Evolutionary conservation across 2,329 filamentous ascomycete species (phyloP), one percentile per base, ranked within the genome.

Genomic region (Cladorrhinum sp.): DNA sequence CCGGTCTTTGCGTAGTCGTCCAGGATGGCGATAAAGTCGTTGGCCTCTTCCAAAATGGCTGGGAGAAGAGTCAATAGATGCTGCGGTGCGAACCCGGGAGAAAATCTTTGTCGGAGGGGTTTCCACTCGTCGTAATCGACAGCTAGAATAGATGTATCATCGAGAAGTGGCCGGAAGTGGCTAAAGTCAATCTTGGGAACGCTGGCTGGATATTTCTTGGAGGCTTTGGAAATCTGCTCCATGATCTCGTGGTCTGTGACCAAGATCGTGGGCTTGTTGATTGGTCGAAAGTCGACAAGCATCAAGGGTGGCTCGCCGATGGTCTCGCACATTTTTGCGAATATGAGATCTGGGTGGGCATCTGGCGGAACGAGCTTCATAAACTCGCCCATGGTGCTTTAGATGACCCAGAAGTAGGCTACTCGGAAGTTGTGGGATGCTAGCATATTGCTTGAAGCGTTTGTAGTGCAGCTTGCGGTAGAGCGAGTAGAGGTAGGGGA

Each of bases 61-160:
- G 74, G 74, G 55, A 77, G 59, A 1, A 76, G 65, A 2, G 68
- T 72, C 59, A 75, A 69, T n/a, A 77, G 67, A 36, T 77, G 72
- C 56, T 75, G 71, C 1, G 72, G 74, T 1, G 75, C 71, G 54
- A 77, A 77, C 0, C 73, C 75, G 0, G 72, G 72, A 60, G 73
- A 76, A 63, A 73, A 74, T 32, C 70, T 66, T 58, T 71, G 74
- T 16, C 75, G 71, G 9, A 71, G 57, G 1, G 55, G 58, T 59
- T 72, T 74, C 71, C 72, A 75, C 12, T 70, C 62, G 3, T 74
- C 70, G 3, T 63, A 62, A 23, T 68, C 60, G 32, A 58, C 61
- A 22, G 53, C 55, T 1, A 71, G 16, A 41, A 72, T 67, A 25
- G 69, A 70, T 3, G 63, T 24, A 3, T 48, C 38, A 1, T 69